Conservation (phyloP, 2,329 filamentous ascomycete species). For the Fusarium neocosmosporiellum region DNA sequence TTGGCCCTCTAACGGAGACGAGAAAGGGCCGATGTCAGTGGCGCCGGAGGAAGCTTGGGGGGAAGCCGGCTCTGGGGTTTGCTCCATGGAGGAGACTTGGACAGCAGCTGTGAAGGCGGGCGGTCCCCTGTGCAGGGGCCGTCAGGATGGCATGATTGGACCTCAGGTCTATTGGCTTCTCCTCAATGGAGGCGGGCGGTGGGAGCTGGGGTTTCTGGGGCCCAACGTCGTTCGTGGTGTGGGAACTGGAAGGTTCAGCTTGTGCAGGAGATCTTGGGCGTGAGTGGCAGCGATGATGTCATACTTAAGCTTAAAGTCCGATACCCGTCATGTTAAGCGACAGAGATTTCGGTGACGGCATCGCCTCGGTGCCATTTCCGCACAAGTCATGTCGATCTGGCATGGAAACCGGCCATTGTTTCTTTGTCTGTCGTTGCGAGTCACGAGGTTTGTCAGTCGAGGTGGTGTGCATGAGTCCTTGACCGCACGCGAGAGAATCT, state of each 20-base stretch:
- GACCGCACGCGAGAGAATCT: not conserved
- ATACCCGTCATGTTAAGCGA: conserved; percentile 17
- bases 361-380: conserved; percentile 36
- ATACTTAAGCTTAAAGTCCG: conserved; percentile 40
- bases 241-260: not conserved
- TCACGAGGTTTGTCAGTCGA: not conserved
- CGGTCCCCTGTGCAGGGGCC: conserved; percentile 13
- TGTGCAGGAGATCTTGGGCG: not conserved
- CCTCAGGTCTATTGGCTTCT: conserved; percentile 24
- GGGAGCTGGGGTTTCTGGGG: conserved; percentile 27
- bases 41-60: conserved; percentile 28
- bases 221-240: not conserved
- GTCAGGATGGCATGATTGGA: conserved; percentile 1
- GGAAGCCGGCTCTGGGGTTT: conserved; percentile 21
- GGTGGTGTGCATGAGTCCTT: not conserved
- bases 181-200: conserved; percentile 22
- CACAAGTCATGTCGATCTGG: conserved; percentile 27
- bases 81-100: conserved; percentile 11
- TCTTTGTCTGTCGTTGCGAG: not conserved
- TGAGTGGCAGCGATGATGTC: conserved; percentile 35
- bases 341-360: conserved; percentile 26
- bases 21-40: conserved; percentile 44
- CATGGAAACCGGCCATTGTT: not conserved
- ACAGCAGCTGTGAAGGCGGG: conserved; percentile 3
- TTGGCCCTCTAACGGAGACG: conserved; percentile 28